phyloP scores from a whole-genome alignment of 139 green algal species.

The Dunaliella primolecta region DNA sequence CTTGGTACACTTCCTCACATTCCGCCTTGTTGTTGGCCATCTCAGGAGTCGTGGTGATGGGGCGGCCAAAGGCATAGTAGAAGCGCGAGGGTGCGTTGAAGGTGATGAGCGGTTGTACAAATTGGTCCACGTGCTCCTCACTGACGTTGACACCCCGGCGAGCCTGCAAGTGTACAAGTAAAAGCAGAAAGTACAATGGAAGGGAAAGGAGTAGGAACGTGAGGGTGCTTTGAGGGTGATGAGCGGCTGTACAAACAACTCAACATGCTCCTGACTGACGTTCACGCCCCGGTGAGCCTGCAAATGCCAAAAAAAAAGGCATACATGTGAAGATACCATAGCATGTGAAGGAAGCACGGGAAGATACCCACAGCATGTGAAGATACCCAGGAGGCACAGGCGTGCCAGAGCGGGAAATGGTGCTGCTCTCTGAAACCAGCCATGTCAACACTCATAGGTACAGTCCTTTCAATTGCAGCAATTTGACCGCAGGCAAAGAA shows the following conservation, averaged over 20 bases:
- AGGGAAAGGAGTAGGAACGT: constrained; percentile 95
- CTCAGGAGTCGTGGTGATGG: constrained; percentile 58
- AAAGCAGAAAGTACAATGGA: background rate
- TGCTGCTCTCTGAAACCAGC: too few relatives aligned
- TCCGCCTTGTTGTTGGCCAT: constrained; percentile 50
- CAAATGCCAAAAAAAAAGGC: background rate
- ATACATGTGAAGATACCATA: background rate
- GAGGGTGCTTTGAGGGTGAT: constrained; percentile 46
- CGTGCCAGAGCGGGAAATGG: too few relatives aligned
- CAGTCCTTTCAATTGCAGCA: too few relatives aligned
- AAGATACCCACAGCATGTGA: too few relatives aligned
- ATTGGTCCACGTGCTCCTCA: constrained; percentile 38
- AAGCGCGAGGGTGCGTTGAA: constrained; percentile 61
- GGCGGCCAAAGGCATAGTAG: constrained; percentile 88
- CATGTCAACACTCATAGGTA: too few relatives aligned
- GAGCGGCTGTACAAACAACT: constrained; percentile 54
- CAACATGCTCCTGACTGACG: constrained; percentile 32
- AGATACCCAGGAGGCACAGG: too few relatives aligned
- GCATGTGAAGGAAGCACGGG: background rate
- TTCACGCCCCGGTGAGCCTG: constrained; percentile 45
- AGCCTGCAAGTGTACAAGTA: constrained; percentile 1
- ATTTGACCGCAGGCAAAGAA: too few relatives aligned
- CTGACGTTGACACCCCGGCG: constrained; percentile 43
- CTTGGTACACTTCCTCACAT: constrained; percentile 60
- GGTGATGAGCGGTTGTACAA: constrained; percentile 56